Conservation (phyloP, 2,329 filamentous ascomycete species). For the Escovopsis sp. region DNA sequence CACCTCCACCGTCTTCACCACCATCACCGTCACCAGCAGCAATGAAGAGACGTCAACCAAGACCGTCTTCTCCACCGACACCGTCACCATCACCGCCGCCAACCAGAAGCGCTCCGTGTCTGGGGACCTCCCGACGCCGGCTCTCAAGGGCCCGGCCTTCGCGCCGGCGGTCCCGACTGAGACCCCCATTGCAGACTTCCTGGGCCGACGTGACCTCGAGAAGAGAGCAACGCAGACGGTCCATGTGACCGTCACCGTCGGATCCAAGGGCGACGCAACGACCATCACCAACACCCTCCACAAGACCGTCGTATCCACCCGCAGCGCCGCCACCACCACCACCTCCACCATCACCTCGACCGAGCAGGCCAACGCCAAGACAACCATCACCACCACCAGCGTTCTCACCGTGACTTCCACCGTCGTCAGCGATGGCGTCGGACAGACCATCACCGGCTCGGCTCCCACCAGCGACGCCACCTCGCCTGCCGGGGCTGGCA, state of each 20-base stretch:
- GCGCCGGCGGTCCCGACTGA: slow-evolving; percentile 8
- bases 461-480: slow-evolving; percentile 2
- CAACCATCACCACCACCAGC: slow-evolving; percentile 23
- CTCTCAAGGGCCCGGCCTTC: slow-evolving; percentile 11
- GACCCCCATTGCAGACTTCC: slow-evolving; percentile 4
- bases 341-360: slow-evolving; percentile 19
- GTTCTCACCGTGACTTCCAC: slow-evolving; percentile 21
- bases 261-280: slow-evolving; percentile 10
- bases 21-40: slow-evolving; percentile 21
- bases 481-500: slow-evolving; percentile 12
- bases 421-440: slow-evolving; percentile 15
- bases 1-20: slow-evolving; percentile 21
- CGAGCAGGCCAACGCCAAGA: slow-evolving; percentile 18
- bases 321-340: slow-evolving; percentile 13
- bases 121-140: slow-evolving; percentile 12
- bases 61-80: slow-evolving; percentile 20
- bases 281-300: slow-evolving; percentile 16
- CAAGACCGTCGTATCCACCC: background rate
- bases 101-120: slow-evolving; percentile 16
- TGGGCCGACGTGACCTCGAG: slow-evolving; percentile 9
- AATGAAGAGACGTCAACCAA: slow-evolving; percentile 20
- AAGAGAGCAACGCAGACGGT: slow-evolving; percentile 19
- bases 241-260: slow-evolving; percentile 19
- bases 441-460: slow-evolving; percentile 12
- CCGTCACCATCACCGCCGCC: slow-evolving; percentile 13